These are phyloP conservation scores for Teratosphaeria gauchensis DNA, from an alignment of 2,329 filamentous ascomycete genomes.

Conservation along the genomic window DNA sequence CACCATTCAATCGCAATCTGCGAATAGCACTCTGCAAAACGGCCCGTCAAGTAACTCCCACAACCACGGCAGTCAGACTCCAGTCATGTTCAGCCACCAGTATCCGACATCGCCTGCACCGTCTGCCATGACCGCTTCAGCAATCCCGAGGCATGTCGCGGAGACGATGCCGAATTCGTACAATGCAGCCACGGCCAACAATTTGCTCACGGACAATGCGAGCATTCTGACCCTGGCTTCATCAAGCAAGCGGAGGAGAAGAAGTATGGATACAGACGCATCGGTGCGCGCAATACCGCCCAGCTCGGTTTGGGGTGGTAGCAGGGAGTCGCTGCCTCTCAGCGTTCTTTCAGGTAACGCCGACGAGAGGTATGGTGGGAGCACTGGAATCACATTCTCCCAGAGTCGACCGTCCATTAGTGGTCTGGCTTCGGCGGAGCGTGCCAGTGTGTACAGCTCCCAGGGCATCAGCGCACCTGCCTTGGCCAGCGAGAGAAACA, in stretches of 20 bases:
- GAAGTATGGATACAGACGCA: constrained; percentile 77
- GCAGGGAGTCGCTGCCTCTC: constrained; percentile 67
- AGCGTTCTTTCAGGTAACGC: constrained; percentile 67
- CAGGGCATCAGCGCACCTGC: constrained; percentile 43
- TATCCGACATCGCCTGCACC: constrained; percentile 38
- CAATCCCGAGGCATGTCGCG: constrained; percentile 61
- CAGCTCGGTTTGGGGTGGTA: constrained; percentile 72
- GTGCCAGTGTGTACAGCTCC: constrained; percentile 57
- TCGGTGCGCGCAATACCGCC: constrained; percentile 77
- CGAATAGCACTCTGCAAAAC: constrained; percentile 37
- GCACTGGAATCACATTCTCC: constrained; percentile 36
- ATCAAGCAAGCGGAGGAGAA: constrained; percentile 67
- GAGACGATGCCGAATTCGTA: constrained; percentile 55
- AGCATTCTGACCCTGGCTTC: constrained; percentile 78
- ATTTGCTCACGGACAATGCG: constrained; percentile 73
- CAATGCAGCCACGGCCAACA: constrained; percentile 68
- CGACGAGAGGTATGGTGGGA: constrained; percentile 36
- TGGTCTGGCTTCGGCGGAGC: constrained; percentile 50
- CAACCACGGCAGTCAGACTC: constrained; percentile 25
- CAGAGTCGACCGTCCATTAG: constrained; percentile 45
- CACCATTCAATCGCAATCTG: constrained; percentile 68
- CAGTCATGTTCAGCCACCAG: constrained; percentile 49
- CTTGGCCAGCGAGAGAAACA: constrained; percentile 67
- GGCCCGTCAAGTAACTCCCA: constrained; percentile 28
- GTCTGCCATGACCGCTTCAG: constrained; percentile 54